Evolutionary conservation across 192 early-diverging fungal species (phyloP).

Genomic region (Coemansia sp.): DNA sequence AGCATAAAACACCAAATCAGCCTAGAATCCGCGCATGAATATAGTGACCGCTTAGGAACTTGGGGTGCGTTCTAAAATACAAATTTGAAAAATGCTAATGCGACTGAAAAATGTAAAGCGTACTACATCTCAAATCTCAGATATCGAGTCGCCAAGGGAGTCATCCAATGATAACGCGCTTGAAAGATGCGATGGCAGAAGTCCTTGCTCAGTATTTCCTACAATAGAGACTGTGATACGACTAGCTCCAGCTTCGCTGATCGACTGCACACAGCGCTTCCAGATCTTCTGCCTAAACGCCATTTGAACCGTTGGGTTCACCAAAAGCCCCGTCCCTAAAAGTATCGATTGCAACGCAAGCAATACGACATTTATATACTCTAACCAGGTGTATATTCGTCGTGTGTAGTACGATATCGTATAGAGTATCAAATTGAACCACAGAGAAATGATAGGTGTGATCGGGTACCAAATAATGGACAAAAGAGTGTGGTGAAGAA

Average conservation of each 20-base stretch:
- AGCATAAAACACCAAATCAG: no score
- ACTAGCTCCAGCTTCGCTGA: neutral
- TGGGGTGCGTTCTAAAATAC: no score
- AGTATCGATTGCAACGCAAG: conserved; percentile 37
- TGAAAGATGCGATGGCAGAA: neutral
- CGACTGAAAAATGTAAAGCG: neutral
- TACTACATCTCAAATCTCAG: neutral
- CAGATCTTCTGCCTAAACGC: conserved; percentile 1
- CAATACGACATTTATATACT: conserved; percentile 31
- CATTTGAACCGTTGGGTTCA: conserved; percentile 27
- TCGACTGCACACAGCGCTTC: neutral
- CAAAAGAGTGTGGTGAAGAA: conserved; percentile 29
- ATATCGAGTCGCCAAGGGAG: neutral
- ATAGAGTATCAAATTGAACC: conserved; percentile 32
- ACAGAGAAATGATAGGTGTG: conserved; percentile 37
- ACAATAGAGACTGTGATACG: neutral
- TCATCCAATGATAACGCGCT: neutral
- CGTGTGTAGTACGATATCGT: conserved; percentile 27
- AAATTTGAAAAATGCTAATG: no score
- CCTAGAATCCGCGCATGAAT: no score
- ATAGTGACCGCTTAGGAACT: no score
- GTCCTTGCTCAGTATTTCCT: neutral
- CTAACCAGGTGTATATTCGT: conserved; percentile 18
- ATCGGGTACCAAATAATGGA: conserved; percentile 48
- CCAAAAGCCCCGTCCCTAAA: conserved; percentile 32